Evolutionary conservation across 257 asterid genomes (phyloP).

Genomic region (Apocynum venetum): DNA sequence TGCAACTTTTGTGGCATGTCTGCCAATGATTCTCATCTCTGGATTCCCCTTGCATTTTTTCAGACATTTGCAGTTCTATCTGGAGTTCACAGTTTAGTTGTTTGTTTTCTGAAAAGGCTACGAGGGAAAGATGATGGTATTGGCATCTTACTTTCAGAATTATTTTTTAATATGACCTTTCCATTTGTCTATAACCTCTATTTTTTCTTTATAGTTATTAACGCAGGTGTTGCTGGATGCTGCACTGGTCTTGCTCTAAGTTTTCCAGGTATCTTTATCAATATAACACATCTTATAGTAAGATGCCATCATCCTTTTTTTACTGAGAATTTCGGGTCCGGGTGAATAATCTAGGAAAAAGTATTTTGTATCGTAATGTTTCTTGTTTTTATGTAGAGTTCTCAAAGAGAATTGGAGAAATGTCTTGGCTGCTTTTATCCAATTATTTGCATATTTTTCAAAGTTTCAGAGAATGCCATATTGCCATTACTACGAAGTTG

Average conservation of each 20-base stretch:
- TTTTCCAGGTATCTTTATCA: conserved; percentile 60
- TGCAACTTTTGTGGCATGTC: background rate
- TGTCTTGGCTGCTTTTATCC: background rate
- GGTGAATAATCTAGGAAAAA: background rate
- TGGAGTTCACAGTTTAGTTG: conserved; percentile 87
- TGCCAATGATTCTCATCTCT: background rate
- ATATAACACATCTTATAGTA: background rate
- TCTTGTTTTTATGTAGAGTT: background rate
- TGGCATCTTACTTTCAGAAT: conserved; percentile 9
- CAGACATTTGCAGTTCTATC: conserved; percentile 88
- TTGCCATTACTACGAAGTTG: background rate
- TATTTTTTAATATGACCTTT: conserved; percentile 3
- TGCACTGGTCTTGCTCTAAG: conserved; percentile 96
- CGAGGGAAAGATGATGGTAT: conserved; percentile 94
- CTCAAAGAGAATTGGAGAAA: background rate
- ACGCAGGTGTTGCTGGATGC: conserved; percentile 97
- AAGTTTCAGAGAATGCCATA: background rate
- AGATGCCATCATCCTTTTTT: background rate
- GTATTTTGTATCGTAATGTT: background rate
- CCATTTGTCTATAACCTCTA: conserved; percentile 4
- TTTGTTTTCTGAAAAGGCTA: conserved; percentile 72
- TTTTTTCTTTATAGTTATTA: conserved; percentile 47
- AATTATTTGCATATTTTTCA: background rate
- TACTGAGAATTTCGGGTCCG: background rate
- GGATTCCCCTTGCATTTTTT: conserved; percentile 6